Conservation (phyloP, 768 basidiomycete genomes). For the Exsudoporus frostii region DNA sequence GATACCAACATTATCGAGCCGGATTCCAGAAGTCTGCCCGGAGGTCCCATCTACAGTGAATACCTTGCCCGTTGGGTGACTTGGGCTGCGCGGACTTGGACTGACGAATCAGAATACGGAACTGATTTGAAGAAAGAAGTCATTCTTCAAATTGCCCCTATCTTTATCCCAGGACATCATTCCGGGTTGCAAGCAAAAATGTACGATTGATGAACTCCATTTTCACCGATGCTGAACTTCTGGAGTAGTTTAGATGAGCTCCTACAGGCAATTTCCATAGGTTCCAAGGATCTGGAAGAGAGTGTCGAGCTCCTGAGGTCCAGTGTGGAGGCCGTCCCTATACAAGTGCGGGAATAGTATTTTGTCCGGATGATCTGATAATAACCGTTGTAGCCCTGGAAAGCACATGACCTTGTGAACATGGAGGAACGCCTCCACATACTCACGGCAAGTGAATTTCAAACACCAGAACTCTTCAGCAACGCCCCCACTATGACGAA, state of each 20-base stretch:
- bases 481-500: neutral
- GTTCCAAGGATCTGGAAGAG: conserved; percentile 18
- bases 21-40: conserved; percentile 17
- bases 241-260: conserved; percentile 23
- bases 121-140: conserved; percentile 45
- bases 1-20: conserved; percentile 18
- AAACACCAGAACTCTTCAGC: neutral
- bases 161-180: conserved; percentile 40
- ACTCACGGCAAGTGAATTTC: conserved; percentile 28
- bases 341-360: conserved; percentile 13
- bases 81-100: conserved; percentile 53
- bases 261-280: conserved; percentile 18
- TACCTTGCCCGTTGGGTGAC: conserved; percentile 69
- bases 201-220: conserved; percentile 29
- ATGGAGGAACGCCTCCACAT: conserved; percentile 54
- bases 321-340: neutral
- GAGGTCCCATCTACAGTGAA: conserved; percentile 47
- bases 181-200: conserved; percentile 25
- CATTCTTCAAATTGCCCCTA: conserved; percentile 44
- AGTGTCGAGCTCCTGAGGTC: conserved; percentile 18
- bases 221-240: conserved; percentile 3
- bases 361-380: neutral
- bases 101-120: conserved; percentile 31
- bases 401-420: conserved; percentile 43
- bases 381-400: conserved; percentile 45